Evolutionary conservation across 495 filamentous ascomycete genomes (phyloP), one percentile per base, ranked within the genome.

Genomic region (Margaritispora aquatica): DNA sequence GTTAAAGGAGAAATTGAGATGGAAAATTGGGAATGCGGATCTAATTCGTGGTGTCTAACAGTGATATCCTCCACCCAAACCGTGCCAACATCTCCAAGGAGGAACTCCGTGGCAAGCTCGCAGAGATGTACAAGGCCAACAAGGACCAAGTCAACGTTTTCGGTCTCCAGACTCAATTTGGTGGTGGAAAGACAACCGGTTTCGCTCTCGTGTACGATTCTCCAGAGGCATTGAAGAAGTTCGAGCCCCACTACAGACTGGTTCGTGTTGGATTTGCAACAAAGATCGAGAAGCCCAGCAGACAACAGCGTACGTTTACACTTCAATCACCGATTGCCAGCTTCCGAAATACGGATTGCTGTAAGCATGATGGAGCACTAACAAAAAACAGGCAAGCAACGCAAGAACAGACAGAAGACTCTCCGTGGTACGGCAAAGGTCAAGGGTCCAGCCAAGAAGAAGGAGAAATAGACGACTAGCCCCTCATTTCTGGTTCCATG

Each of bases 361-460:
- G 26, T 46, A 21, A 46, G 54, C 17, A 49, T 55, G 50, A 53
- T 53, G 51, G 44, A 48, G 54, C 51, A 19, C 24, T 31, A 55
- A 44, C 51, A 63, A 22, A 55, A 57, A 62, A 81, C 78, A 99
- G 95, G 95, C 85, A 99, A 99, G 84, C 93, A 97, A 85, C 88
- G 95, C 82, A 99, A 97, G 88, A 99, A 99, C 90, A 84, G 92
- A 74, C 85, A 88, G 78, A 97, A 97, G 90, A 91, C 93, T 75
- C 88, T 96, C 75, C 90, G 95, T 64, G 95, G 95, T 74, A 92
- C 88, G 67, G 95, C 92, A 70, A 97, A 96, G 75, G 80, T 81
- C 75, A 83, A 82, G 89, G 88, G 89, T 72, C 86, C 84, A 69
- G 87, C 88, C 80, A 87, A 91, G 81, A 84, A 88, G 74, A 87